A percentile compares a stretch with the other conserved stretches of the same genome.
phyloP scores from a whole-genome alignment of 2,329 filamentous ascomycete genomes.

The Fusarium sp. region DNA sequence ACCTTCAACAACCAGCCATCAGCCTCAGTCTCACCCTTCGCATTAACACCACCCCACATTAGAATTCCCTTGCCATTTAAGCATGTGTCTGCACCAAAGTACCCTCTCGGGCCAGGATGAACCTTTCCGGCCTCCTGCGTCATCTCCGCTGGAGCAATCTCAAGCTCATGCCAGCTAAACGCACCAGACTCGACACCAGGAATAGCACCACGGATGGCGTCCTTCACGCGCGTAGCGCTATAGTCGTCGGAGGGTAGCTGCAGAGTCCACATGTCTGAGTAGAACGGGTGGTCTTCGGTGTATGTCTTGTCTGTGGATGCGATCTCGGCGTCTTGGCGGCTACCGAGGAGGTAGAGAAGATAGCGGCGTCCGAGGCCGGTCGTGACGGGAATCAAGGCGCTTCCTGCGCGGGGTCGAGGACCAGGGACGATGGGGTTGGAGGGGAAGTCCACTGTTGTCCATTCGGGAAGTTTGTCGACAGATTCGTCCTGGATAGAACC shows the following conservation, averaged over 20 bases:
- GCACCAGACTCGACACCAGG: slow-evolving; percentile 26
- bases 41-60: slow-evolving; percentile 39
- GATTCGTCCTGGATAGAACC: slow-evolving; percentile 17
- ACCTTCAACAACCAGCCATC: slow-evolving; percentile 39
- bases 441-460: slow-evolving; percentile 31
- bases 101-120: slow-evolving; percentile 35
- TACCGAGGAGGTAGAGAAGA: slow-evolving; percentile 34
- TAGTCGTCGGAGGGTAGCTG: slow-evolving; percentile 23
- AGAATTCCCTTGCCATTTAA: slow-evolving; percentile 25
- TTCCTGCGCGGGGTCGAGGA: slow-evolving; percentile 34
- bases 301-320: slow-evolving; percentile 7
- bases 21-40: slow-evolving; percentile 38
- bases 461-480: neutral
- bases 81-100: slow-evolving; percentile 34
- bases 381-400: slow-evolving; percentile 21
- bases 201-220: slow-evolving; percentile 20
- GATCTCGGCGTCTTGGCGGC: slow-evolving; percentile 22
- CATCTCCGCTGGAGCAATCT: slow-evolving; percentile 32
- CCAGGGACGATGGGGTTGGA: slow-evolving; percentile 27
- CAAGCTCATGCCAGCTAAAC: slow-evolving; percentile 39
- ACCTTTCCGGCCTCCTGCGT: slow-evolving; percentile 34
- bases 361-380: slow-evolving; percentile 32
- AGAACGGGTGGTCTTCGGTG: slow-evolving; percentile 25
- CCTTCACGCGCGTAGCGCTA: slow-evolving; percentile 29
- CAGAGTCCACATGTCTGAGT: slow-evolving; percentile 39